Percentiles rank a stretch among this genome's conserved stretches.
phyloP scores from a whole-genome alignment of 306 rosid genomes.

The Sphenostylis stenocarpa region DNA sequence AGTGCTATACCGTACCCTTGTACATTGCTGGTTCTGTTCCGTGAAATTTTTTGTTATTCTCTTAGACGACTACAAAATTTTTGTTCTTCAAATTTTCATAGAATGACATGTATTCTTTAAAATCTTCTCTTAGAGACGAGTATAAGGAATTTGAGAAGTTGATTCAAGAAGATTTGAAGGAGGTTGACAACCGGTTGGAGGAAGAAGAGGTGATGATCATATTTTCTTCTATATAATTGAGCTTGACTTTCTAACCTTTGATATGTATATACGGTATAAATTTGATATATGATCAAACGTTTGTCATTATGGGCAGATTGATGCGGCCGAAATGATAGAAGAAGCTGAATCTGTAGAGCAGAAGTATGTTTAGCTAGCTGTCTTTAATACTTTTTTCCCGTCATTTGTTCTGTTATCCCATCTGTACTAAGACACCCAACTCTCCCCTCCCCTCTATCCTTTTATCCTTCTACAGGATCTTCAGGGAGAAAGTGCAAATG shows the following conservation, averaged over 20 bases:
- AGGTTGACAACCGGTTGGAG: conserved; percentile 88
- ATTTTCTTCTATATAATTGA: conserved; percentile 16
- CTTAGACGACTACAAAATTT: too few species aligned
- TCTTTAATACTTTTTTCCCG: neutral
- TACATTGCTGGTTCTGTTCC: conserved; percentile 4
- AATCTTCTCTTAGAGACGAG: conserved; percentile 68
- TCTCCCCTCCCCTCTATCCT: neutral
- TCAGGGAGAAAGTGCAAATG: conserved; percentile 65
- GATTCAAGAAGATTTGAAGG: conserved; percentile 91
- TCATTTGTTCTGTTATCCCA: conserved; percentile 5
- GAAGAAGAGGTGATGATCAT: conserved; percentile 80
- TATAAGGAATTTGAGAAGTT: conserved; percentile 92
- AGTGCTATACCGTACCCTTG: neutral
- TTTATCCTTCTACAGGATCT: conserved; percentile 47
- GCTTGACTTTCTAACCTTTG: neutral
- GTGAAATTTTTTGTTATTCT: neutral
- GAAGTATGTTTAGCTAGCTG: conserved; percentile 46
- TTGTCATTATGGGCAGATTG: conserved; percentile 55
- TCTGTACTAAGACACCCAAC: neutral
- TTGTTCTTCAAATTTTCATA: too few species aligned
- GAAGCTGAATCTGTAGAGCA: conserved; percentile 90
- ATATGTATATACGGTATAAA: conserved; percentile 10
- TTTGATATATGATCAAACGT: conserved; percentile 8
- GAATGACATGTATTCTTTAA: conserved; percentile 32
- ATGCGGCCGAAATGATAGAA: conserved; percentile 88